Evolutionary conservation across 2,329 filamentous ascomycete species (phyloP), one percentile per base, ranked within the genome.

Genomic region (Camptophora hylomeconis): DNA sequence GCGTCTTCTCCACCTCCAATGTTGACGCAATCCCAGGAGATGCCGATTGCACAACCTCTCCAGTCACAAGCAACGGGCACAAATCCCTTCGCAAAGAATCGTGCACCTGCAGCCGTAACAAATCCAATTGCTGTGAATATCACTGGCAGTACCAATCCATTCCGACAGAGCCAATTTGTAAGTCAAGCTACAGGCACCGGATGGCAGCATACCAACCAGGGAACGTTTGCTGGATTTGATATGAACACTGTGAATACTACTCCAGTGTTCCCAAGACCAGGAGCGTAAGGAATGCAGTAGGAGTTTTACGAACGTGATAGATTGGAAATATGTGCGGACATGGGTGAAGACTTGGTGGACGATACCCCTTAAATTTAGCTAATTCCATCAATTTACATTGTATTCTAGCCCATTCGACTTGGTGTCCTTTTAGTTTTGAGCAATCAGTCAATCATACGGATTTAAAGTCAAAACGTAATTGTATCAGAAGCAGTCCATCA

Each of bases 91-190:
- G 69, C 75, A 12, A 69, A 72, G 24, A 65, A 61, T 25, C 40
- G 45, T 29, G 56, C 65, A 11, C 50, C 56, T 11, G 52, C 55
- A 14, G 38, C 57, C 5, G 38, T 49, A 8, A 47, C 51, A 3
- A 51, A 53, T n/a, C 51, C 66, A 26, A 57, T 89, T 4, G 67
- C 68, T 30, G 72, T 83, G 2, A 83, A 87, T 46, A 69, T 78
- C 2, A 94, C 86, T 0, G 86, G 84, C 6, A 83, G 72, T 46
- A 94, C 86, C 2, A 98, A 98, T 47, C 89, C 89, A 1, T 95
- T 95, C 67, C 72, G 89, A 10, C 84, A 95, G 49, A 82, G 80
- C 24, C 74, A 77, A 3, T 92, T 94, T 52, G 76, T 92, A 29
- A 89, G 92, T 48, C 84, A 92, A 47, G 67, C 75, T 38, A 92